A percentile compares a stretch with the other conserved stretches of the same genome.
These are phyloP conservation scores for Epithele typhae DNA, from an alignment of 768 basidiomycete genomes.

Conservation along the genomic window DNA sequence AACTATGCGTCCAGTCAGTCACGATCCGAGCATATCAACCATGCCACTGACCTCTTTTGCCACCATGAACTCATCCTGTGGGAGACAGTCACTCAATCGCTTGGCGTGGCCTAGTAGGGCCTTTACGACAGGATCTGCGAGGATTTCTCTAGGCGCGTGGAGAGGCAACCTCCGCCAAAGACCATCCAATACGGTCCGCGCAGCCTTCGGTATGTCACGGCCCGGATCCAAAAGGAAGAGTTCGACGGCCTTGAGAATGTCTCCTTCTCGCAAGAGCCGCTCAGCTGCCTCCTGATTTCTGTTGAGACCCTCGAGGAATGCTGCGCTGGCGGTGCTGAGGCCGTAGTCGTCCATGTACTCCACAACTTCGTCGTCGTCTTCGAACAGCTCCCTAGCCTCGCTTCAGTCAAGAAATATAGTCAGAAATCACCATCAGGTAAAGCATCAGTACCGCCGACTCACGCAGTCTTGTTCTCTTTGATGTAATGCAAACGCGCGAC, in stretches of 20 bases:
- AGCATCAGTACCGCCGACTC: not conserved
- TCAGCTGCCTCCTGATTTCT: constrained; percentile 47
- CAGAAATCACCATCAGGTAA: no score
- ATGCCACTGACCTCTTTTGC: constrained; percentile 4
- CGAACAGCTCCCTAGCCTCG: constrained; percentile 35
- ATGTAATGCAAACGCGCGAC: constrained; percentile 45
- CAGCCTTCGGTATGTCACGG: constrained; percentile 28
- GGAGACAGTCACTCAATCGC: no score
- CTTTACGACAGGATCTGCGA: no score
- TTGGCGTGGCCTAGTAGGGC: no score
- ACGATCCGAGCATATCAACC: not conserved
- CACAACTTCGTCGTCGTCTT: constrained; percentile 44
- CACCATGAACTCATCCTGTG: no score
- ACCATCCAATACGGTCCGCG: constrained; percentile 34
- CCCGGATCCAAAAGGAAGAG: constrained; percentile 38
- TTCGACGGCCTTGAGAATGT: constrained; percentile 41
- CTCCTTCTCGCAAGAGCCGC: constrained; percentile 44
- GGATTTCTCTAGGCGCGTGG: constrained; percentile 12
- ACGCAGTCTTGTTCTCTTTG: constrained; percentile 35
- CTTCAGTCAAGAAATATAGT: no score
- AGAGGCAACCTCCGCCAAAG: constrained; percentile 46
- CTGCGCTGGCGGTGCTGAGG: constrained; percentile 43
- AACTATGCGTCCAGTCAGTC: constrained; percentile 14
- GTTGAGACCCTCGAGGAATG: constrained; percentile 38
- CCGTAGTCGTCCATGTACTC: constrained; percentile 52